A percentile compares a stretch with the other conserved stretches of the same genome.
These are phyloP conservation scores for Nakazawaea anatomiae DNA, from an alignment of 805 yeast genomes.

Conservation along the genomic window DNA sequence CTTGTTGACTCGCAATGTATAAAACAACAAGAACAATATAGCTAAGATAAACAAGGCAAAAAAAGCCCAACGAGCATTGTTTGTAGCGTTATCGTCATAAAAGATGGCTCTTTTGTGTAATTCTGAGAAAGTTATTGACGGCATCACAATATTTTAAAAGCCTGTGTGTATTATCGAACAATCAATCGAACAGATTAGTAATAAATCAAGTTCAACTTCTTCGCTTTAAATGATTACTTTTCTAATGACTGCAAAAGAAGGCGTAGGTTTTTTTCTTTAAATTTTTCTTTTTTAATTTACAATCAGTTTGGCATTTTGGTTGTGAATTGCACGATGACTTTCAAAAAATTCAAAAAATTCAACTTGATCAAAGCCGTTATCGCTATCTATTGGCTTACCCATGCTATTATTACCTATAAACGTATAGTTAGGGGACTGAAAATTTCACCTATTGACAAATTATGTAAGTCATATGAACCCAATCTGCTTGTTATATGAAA, in stretches of 20 bases:
- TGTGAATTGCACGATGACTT: background rate
- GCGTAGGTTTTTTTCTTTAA: background rate
- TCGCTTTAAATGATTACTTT: no score
- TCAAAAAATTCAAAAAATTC: no score
- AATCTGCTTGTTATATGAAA: background rate
- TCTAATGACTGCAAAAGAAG: background rate
- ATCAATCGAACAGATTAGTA: no score
- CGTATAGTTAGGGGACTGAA: no score
- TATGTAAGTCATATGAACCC: background rate
- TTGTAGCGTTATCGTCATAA: background rate
- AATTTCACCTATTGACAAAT: no score
- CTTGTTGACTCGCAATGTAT: constrained; percentile 50
- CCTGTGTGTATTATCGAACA: no score
- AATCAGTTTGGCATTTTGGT: background rate
- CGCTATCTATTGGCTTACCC: no score
- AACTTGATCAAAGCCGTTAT: no score
- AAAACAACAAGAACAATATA: constrained; percentile 37
- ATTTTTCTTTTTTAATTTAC: background rate
- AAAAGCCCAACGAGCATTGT: constrained; percentile 54
- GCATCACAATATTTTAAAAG: background rate
- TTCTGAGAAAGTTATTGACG: background rate
- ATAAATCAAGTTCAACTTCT: no score
- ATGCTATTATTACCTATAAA: no score
- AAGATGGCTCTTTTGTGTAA: background rate
- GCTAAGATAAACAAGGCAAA: constrained; percentile 55